phyloP scores from a whole-genome alignment of 108 stramenopile species.

The Skeletonema marinoi region DNA sequence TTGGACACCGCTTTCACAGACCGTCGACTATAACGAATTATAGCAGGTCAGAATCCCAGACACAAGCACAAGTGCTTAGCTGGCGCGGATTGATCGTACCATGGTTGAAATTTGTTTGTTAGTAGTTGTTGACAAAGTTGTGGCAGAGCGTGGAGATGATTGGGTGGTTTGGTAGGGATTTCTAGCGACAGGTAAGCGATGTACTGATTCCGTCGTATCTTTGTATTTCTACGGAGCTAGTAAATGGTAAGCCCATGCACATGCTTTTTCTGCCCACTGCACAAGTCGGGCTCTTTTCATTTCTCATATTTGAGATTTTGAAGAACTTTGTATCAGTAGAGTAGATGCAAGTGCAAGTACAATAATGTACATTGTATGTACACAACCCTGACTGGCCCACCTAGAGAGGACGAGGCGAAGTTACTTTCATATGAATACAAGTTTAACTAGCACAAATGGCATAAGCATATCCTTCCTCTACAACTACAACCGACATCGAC shows the following conservation, averaged over 20 bases:
- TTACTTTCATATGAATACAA: no score
- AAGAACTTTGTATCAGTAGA: no score
- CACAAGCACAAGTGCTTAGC: neutral
- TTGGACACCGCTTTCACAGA: conserved; percentile 52
- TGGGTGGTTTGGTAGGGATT: neutral
- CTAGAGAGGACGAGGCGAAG: no score
- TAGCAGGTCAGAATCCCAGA: conserved; percentile 55
- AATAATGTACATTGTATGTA: no score
- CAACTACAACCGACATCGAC: no score
- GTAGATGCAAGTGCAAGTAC: no score
- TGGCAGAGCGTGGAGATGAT: neutral
- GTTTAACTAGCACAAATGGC: no score
- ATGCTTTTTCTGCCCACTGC: neutral
- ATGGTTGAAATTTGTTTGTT: conserved; percentile 31
- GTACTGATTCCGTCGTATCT: neutral
- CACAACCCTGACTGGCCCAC: no score
- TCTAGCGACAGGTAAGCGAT: neutral
- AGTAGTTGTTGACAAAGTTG: neutral
- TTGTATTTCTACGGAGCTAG: neutral
- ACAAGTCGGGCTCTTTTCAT: no score
- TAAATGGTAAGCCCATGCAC: neutral
- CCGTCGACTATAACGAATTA: conserved; percentile 15
- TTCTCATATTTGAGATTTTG: no score
- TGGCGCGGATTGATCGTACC: conserved; percentile 44
- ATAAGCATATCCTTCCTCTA: no score